Conservation (phyloP, 2,329 filamentous ascomycete genomes). For the Aspergillus candidus region DNA sequence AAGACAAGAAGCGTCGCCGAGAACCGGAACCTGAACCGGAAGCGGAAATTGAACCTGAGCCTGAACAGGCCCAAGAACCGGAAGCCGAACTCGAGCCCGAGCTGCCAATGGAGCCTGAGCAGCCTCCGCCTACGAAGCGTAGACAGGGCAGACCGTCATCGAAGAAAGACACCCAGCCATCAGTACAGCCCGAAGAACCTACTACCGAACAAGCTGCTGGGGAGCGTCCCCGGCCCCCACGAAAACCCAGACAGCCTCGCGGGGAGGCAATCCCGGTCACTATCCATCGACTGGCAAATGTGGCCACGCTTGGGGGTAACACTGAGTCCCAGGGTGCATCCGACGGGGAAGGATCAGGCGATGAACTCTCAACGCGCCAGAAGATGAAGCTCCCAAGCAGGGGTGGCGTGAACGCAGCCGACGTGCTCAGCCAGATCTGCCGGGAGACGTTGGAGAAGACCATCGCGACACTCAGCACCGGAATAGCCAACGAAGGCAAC, state of each 20-base stretch:
- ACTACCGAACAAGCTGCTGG: constrained; percentile 7
- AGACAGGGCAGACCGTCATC: constrained; percentile 10
- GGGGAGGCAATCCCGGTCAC: constrained; percentile 37
- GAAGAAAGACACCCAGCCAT: constrained; percentile 5
- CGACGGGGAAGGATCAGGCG: constrained; percentile 22
- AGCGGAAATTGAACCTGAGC: constrained; percentile 6
- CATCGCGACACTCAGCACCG: constrained; percentile 37
- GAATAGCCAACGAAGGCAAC: constrained; percentile 36
- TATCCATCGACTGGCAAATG: constrained; percentile 37
- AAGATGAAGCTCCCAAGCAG: constrained; percentile 35
- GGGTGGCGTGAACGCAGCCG: constrained; percentile 45
- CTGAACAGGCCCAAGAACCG: constrained; percentile 1
- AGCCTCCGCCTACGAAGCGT: constrained; percentile 9
- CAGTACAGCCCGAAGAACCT: constrained; percentile 6
- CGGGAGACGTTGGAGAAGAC: constrained; percentile 46
- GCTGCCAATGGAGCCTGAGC: neutral
- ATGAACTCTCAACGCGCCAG: constrained; percentile 28
- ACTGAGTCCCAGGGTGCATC: constrained; percentile 16
- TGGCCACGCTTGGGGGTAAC: constrained; percentile 23
- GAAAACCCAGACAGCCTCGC: constrained; percentile 24
- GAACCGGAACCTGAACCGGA: constrained; percentile 5
- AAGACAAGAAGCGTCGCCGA: neutral
- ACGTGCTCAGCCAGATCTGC: constrained; percentile 47
- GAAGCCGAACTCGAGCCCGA: constrained; percentile 10
- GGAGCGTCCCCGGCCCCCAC: constrained; percentile 10